These are phyloP conservation scores for Candida ulmi DNA, from an alignment of 805 yeast species.

Conservation along the genomic window DNA sequence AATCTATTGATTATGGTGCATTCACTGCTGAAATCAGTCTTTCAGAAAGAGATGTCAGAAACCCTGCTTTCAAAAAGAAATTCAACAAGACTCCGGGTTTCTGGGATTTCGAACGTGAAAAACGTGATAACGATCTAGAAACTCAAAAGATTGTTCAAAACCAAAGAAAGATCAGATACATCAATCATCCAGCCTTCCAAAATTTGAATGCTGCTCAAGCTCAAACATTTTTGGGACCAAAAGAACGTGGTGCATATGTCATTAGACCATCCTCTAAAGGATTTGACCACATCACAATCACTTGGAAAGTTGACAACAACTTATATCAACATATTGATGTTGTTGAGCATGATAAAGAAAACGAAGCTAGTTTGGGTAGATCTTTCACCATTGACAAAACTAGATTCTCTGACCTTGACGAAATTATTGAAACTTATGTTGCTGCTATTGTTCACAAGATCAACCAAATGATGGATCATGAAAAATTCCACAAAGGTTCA, in stretches of 20 bases:
- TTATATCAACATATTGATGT: constrained; percentile 90
- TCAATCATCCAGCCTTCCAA: constrained; percentile 88
- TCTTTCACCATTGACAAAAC: constrained; percentile 60
- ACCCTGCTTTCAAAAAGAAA: constrained; percentile 30
- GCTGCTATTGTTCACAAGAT: constrained; percentile 79
- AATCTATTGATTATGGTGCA: constrained; percentile 63
- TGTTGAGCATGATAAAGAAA: constrained; percentile 63
- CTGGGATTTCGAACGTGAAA: constrained; percentile 80
- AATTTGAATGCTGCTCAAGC: constrained; percentile 84
- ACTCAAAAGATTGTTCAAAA: constrained; percentile 57
- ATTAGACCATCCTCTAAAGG: constrained; percentile 94
- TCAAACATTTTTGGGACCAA: constrained; percentile 85
- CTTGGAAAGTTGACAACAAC: constrained; percentile 94
- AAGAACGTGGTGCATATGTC: constrained; percentile 85
- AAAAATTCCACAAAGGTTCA: constrained; percentile 82
- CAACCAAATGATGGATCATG: constrained; percentile 78
- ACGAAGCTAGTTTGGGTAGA: constrained; percentile 56
- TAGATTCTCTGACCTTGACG: constrained; percentile 84
- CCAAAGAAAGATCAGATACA: constrained; percentile 64
- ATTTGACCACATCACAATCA: constrained; percentile 78
- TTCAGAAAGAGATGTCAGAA: constrained; percentile 56
- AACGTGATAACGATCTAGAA: constrained; percentile 55
- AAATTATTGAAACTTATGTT: constrained; percentile 80
- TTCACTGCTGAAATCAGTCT: constrained; percentile 73
- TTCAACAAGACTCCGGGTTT: constrained; percentile 50